Conservation (phyloP, 257 asterid species). For the Solanum piurae region DNA sequence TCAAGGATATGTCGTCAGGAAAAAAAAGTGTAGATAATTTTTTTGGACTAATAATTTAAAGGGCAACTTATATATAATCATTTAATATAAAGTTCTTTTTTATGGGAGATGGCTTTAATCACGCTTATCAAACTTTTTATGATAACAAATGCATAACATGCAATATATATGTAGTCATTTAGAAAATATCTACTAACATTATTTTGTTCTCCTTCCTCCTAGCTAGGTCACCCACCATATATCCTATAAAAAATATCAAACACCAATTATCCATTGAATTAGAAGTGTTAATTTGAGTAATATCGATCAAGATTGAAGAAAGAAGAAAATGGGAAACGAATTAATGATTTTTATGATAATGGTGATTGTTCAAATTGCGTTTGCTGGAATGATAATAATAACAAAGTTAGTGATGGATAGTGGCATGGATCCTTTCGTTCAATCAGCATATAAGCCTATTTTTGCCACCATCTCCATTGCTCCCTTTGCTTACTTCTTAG, state of each 20-base stretch:
- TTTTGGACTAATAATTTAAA: background rate
- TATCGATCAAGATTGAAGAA: background rate
- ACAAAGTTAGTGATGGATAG: conserved; percentile 79
- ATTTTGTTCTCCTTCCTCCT: background rate
- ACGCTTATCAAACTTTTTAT: background rate
- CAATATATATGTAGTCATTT: background rate
- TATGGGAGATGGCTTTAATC: background rate
- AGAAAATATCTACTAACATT: background rate
- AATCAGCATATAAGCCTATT: conserved; percentile 73
- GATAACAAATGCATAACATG: background rate
- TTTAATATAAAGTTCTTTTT: background rate
- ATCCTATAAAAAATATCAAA: background rate
- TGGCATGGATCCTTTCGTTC: conserved; percentile 80
- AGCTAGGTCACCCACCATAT: background rate
- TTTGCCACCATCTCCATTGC: conserved; percentile 48
- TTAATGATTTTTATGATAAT: conserved; percentile 37
- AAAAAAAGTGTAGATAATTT: background rate
- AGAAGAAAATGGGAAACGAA: conserved; percentile 21
- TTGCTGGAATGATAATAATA: conserved; percentile 73
- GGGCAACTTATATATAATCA: background rate
- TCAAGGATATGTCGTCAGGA: background rate
- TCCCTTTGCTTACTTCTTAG: conserved; percentile 64
- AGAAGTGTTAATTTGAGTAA: background rate
- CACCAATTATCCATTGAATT: background rate
- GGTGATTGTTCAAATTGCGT: conserved; percentile 66